Conservation (phyloP, 306 rosid species). For the Sphenostylis stenocarpa region DNA sequence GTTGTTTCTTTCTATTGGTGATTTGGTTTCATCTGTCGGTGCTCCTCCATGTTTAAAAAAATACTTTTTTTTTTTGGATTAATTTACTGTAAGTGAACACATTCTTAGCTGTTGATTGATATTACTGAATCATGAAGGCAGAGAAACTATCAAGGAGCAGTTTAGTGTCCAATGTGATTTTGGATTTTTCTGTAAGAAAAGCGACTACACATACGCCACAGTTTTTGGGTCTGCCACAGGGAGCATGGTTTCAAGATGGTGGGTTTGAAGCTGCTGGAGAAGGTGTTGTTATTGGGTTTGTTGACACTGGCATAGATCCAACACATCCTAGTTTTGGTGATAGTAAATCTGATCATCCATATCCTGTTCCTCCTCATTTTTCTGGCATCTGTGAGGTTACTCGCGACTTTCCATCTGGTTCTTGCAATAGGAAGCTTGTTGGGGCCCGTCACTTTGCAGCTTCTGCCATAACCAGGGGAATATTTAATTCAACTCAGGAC, state of each 20-base stretch:
- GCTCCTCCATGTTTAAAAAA: neutral
- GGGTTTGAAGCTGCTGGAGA: constrained; percentile 90
- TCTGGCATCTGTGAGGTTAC: constrained; percentile 95
- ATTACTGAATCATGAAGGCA: constrained; percentile 57
- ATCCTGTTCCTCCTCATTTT: constrained; percentile 85
- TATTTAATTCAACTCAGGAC: constrained; percentile 82
- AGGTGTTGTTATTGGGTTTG: constrained; percentile 84
- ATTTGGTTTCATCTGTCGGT: neutral
- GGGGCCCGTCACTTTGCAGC: constrained; percentile 98
- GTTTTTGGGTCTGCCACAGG: constrained; percentile 90
- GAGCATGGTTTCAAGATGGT: constrained; percentile 88
- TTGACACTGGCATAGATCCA: constrained; percentile 97
- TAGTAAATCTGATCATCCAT: constrained; percentile 41
- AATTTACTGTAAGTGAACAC: neutral
- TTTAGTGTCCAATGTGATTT: constrained; percentile 81
- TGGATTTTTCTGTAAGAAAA: constrained; percentile 91
- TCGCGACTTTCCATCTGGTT: constrained; percentile 93
- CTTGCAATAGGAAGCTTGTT: constrained; percentile 96
- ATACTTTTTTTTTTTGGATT: neutral
- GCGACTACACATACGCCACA: constrained; percentile 96
- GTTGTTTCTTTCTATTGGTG: neutral
- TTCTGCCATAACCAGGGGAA: constrained; percentile 95
- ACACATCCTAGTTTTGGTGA: constrained; percentile 85
- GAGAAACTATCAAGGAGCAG: constrained; percentile 73
- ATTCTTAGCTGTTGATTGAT: constrained; percentile 17